phyloP scores from a whole-genome alignment of 2,329 filamentous ascomycete species.

The Monosporascus ibericus region DNA sequence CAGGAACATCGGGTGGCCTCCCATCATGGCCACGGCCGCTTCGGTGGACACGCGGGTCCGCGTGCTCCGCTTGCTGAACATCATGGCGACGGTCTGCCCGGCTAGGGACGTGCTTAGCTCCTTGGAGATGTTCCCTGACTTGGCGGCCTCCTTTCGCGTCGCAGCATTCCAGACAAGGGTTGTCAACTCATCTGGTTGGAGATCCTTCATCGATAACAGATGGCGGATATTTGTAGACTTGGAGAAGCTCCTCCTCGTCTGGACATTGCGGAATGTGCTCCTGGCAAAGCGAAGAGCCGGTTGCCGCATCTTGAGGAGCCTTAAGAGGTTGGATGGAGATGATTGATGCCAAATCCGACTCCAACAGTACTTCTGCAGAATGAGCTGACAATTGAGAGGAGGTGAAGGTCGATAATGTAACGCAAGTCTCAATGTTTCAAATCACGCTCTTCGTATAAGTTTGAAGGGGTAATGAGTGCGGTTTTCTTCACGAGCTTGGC shows the following conservation, averaged over 20 bases:
- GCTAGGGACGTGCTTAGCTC: conserved; percentile 56
- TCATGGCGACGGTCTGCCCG: conserved; percentile 83
- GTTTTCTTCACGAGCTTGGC: no score
- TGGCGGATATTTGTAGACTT: conserved; percentile 56
- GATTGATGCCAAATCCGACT: background rate
- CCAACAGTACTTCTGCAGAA: background rate
- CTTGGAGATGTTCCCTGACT: conserved; percentile 56
- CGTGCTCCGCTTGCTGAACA: conserved; percentile 95
- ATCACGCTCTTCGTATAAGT: conserved; percentile 7
- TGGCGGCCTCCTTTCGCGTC: conserved; percentile 69
- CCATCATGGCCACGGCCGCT: conserved; percentile 79
- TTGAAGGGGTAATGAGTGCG: conserved; percentile 2
- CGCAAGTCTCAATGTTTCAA: background rate
- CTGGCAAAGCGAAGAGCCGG: conserved; percentile 14
- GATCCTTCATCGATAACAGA: conserved; percentile 84
- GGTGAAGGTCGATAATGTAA: no score
- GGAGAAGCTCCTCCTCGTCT: conserved; percentile 39
- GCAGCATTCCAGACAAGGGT: conserved; percentile 78
- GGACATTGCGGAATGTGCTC: conserved; percentile 18
- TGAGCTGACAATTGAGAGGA: background rate
- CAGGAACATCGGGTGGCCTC: conserved; percentile 93
- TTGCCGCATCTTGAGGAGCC: conserved; percentile 17
- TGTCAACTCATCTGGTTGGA: conserved; percentile 72
- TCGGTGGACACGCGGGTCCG: conserved; percentile 92
- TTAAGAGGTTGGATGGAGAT: background rate